Percentiles rank a stretch among this genome's conserved stretches.
These are phyloP conservation scores for Trametes polyzona DNA, from an alignment of 1,284 basidiomycete genomes.

Conservation along the genomic window DNA sequence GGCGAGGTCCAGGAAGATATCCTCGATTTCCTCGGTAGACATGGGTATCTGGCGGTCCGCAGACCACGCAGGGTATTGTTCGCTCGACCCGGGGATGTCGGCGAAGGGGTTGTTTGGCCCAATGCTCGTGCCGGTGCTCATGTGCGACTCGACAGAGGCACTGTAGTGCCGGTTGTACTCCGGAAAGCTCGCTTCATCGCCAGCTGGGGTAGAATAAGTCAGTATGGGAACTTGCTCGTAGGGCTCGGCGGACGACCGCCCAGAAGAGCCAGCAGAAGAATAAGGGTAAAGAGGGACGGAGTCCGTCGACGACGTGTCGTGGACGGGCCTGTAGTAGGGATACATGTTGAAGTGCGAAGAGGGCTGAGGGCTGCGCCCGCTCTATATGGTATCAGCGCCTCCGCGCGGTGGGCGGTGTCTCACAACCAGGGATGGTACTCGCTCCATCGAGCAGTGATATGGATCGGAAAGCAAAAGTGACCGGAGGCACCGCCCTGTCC, in stretches of 20 bases:
- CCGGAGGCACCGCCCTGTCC: conserved; percentile 4
- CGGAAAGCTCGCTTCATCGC: conserved; percentile 30
- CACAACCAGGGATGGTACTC: conserved; percentile 6
- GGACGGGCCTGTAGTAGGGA: conserved; percentile 12
- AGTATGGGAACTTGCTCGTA: conserved; percentile 12
- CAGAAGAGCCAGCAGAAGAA: not conserved
- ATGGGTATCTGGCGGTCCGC: conserved; percentile 94
- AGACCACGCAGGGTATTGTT: conserved; percentile 95
- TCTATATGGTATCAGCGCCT: conserved; percentile 10
- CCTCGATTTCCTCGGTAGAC: conserved; percentile 98
- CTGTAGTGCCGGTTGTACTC: conserved; percentile 35
- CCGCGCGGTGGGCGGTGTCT: conserved; percentile 13
- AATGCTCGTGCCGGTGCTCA: conserved; percentile 47
- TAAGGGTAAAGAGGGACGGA: conserved; percentile 19
- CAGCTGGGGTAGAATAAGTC: conserved; percentile 22
- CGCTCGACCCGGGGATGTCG: conserved; percentile 50
- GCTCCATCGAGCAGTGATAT: conserved; percentile 17
- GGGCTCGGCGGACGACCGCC: conserved; percentile 5
- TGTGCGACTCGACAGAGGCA: conserved; percentile 44
- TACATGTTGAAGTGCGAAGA: conserved; percentile 15
- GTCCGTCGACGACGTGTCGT: conserved; percentile 27
- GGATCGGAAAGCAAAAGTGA: conserved; percentile 1
- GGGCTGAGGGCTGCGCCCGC: not conserved
- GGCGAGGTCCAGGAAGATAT: conserved; percentile 97
- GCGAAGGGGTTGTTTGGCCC: conserved; percentile 62